These are phyloP conservation scores for Talaromyces sp. DNA, from an alignment of 2,329 filamentous ascomycete genomes.

Conservation along the genomic window DNA sequence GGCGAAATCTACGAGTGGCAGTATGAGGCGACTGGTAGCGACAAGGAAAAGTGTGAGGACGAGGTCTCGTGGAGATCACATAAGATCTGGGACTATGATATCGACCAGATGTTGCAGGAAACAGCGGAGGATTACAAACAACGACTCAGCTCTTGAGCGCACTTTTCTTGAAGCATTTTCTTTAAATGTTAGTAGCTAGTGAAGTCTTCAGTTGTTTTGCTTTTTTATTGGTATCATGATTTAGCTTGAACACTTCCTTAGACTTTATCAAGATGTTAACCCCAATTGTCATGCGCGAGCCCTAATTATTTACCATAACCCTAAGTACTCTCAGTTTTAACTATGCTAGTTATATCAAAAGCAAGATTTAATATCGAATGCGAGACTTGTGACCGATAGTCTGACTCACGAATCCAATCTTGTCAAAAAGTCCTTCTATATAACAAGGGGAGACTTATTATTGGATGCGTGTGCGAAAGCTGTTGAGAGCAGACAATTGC, in stretches of 20 bases:
- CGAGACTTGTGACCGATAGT: neutral
- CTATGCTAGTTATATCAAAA: neutral
- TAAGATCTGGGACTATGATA: constrained; percentile 39
- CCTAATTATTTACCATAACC: neutral
- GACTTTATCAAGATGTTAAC: neutral
- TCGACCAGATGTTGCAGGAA: constrained; percentile 32
- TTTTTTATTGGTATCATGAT: neutral
- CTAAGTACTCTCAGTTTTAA: neutral
- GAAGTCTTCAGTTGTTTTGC: neutral
- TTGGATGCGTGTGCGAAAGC: neutral
- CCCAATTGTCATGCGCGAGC: neutral
- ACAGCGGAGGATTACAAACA: constrained; percentile 5
- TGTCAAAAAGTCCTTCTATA: neutral
- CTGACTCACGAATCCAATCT: neutral
- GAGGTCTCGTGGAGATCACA: constrained; percentile 28
- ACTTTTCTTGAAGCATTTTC: neutral
- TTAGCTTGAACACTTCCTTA: neutral
- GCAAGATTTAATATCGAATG: neutral
- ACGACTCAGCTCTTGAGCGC: neutral
- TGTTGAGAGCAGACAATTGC: neutral
- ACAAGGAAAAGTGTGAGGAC: constrained; percentile 28
- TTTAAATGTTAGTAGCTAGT: neutral
- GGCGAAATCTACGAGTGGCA: constrained; percentile 35
- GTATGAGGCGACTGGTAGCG: constrained; percentile 28
- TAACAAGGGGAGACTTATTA: neutral